Conservation (phyloP, 768 basidiomycete species). For the Leucocoprinus sp. region DNA sequence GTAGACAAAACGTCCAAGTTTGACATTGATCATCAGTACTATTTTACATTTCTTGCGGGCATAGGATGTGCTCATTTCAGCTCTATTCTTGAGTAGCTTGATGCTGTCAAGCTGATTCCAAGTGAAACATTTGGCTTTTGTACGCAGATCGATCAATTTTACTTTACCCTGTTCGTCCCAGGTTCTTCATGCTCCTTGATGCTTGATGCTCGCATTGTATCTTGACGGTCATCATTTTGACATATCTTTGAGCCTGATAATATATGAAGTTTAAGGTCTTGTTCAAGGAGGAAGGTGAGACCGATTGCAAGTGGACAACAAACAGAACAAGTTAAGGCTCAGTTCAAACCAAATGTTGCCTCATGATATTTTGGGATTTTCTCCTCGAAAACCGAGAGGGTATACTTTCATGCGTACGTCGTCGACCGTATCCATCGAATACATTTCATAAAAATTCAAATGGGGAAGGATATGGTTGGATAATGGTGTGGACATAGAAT, state of each 20-base stretch:
- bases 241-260: background rate
- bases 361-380: background rate
- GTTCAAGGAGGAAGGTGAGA: background rate
- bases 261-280: background rate
- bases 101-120: background rate
- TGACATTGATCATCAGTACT: too few relatives aligned
- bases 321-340: background rate
- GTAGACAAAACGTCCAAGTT: conserved; percentile 6
- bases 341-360: background rate
- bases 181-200: background rate
- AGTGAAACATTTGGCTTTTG: too few relatives aligned
- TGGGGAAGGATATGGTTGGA: background rate
- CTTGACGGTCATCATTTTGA: background rate
- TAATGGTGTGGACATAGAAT: background rate
- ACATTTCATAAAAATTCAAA: background rate
- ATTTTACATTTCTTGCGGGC: too few relatives aligned
- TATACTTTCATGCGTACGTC: conserved; percentile 2
- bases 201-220: background rate
- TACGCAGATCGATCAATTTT: too few relatives aligned
- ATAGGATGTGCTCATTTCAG: background rate
- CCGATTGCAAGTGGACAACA: background rate
- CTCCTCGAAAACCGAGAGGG: conserved; percentile 3
- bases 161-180: background rate
- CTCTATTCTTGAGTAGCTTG: background rate
- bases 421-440: conserved; percentile 2